Evolutionary conservation across 345 rosid species (phyloP).

Genomic region (Combretum micranthum): DNA sequence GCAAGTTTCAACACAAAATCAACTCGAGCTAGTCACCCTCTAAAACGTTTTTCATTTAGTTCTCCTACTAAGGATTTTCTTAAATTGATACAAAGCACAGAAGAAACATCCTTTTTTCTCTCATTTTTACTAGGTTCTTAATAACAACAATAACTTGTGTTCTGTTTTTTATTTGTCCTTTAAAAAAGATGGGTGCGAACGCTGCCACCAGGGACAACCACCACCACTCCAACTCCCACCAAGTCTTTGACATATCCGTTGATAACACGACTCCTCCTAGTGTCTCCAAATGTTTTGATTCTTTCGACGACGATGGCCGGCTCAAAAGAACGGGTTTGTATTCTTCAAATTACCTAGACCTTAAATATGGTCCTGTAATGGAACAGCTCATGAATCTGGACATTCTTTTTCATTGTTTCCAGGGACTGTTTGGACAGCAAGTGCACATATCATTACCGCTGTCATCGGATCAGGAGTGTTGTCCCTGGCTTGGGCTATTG

Average conservation of each 20-base stretch:
- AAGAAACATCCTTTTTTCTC: not conserved
- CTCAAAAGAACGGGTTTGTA: conserved; percentile 27
- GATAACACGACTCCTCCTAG: conserved; percentile 18
- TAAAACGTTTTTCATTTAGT: not conserved
- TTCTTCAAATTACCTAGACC: not conserved
- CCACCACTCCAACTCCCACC: conserved; percentile 24
- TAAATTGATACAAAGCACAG: too few species aligned
- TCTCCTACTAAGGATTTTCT: not conserved
- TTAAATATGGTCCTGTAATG: not conserved
- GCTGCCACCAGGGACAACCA: conserved; percentile 31
- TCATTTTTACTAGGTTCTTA: conserved; percentile 1
- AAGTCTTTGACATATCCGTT: conserved; percentile 29
- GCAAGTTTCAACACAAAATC: too few species aligned
- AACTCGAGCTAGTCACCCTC: not conserved
- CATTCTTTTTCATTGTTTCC: not conserved
- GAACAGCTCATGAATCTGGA: too few species aligned
- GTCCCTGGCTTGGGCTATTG: conserved; percentile 82
- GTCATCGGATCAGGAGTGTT: conserved; percentile 87
- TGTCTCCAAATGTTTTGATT: conserved; percentile 28
- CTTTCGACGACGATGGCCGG: conserved; percentile 74
- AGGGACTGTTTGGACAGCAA: conserved; percentile 82
- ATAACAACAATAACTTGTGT: not conserved
- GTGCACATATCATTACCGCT: conserved; percentile 79
- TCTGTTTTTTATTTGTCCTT: too few species aligned
- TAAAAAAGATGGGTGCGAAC: conserved; percentile 42